Evolutionary conservation across 1,284 basidiomycete genomes (phyloP), one percentile per base, ranked within the genome.

Genomic region (Pascua guehoae): DNA sequence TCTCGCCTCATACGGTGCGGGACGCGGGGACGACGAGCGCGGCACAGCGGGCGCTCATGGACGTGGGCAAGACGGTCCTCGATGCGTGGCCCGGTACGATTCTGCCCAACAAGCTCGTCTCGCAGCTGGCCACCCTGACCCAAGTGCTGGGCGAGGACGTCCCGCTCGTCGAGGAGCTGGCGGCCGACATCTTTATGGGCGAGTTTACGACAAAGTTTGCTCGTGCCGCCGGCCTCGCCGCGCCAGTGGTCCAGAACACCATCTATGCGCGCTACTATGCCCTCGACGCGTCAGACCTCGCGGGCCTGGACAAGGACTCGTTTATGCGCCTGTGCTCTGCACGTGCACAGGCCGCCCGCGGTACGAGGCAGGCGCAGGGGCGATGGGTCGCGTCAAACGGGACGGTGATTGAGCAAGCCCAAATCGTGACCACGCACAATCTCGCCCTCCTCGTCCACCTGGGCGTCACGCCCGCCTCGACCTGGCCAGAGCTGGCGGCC

Each of bases 351-450:
- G 10, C 4, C 14, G 44, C 24, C 24, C 4, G 24, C 24, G 24
- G 24, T 7, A 32, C 24, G 24, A 7, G 24, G 24, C 24, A 7
- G 24, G 24, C 24, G 39, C 8, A 15, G 38, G 24, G 44, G n/a
- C n/a, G 44, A 8, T n/a, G 16, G 9, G 16, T 50, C 3, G 55
- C 51, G 4, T 7, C 11, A 14, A 42, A 50, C 44, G 56, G 56
- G 36, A 42, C 40, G 37, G 48, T 50, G 12, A 50, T 53, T n/a
- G 56, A 57, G 51, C 56, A 57, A n/a, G 18, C 43, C 11, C 56
- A 57, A 41, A 50, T 57, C 16, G 36, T 57, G 12, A 53, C 56
- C 16, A 57, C 56, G 5, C 56, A 57, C 56, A 57, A 57, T 37
- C 44, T 57, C 15, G 48, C 56, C 12, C 15, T 45, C 5, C 32